These are phyloP conservation scores for Sicyos edulis DNA, from an alignment of 306 rosid genomes.

Conservation along the genomic window DNA sequence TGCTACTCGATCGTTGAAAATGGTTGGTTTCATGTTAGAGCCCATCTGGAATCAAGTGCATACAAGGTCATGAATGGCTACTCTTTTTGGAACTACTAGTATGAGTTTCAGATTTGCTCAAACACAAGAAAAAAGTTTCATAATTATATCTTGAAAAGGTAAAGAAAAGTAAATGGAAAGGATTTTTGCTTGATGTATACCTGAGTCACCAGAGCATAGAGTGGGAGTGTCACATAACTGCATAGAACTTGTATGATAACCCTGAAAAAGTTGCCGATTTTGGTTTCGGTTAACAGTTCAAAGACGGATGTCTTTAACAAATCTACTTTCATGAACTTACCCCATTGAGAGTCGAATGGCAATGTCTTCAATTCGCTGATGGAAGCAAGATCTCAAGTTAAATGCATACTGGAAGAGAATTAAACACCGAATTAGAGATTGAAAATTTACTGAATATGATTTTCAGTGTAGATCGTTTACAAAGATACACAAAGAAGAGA, in stretches of 20 bases:
- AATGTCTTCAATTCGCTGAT: slow-evolving; percentile 26
- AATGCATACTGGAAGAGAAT: slow-evolving; percentile 37
- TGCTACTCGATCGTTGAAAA: slow-evolving; percentile 52
- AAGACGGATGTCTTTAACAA: not conserved
- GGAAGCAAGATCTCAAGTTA: slow-evolving; percentile 41
- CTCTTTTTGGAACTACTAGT: not conserved
- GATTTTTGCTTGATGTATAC: slow-evolving; percentile 27
- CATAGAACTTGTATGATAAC: slow-evolving; percentile 55
- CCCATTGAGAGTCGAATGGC: slow-evolving; percentile 54
- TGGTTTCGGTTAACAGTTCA: slow-evolving; percentile 9
- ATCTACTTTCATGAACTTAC: slow-evolving; percentile 28
- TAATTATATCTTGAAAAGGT: slow-evolving; percentile 3
- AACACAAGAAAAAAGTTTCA: slow-evolving; percentile 2
- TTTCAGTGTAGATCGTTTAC: not conserved
- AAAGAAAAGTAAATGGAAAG: not conserved
- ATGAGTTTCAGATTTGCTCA: not conserved
- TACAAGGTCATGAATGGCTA: slow-evolving; percentile 2
- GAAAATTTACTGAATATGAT: not conserved
- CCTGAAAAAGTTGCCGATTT: slow-evolving; percentile 38
- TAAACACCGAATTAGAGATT: not conserved
- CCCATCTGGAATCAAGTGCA: slow-evolving; percentile 54
- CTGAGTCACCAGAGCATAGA: slow-evolving; percentile 89
- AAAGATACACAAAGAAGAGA: not conserved
- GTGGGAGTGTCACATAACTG: slow-evolving; percentile 84
- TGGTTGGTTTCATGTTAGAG: slow-evolving; percentile 51